Evolutionary conservation across 345 rosid genomes (phyloP).

Genomic region (Hibiscus tridactylites): DNA sequence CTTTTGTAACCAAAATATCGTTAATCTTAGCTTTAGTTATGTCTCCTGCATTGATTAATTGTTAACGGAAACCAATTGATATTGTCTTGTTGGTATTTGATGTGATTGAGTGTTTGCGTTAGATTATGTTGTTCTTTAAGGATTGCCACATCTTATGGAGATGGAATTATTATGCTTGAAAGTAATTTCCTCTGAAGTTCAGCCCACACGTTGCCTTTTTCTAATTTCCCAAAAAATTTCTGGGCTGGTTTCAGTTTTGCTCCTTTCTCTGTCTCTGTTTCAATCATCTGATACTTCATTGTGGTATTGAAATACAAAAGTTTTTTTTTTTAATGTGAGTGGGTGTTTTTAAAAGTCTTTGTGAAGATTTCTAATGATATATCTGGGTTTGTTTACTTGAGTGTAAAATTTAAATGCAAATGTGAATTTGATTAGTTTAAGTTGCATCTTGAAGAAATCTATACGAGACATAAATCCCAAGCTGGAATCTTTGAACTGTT

Average conservation of each 20-base stretch:
- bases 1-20: background rate
- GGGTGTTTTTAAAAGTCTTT: background rate
- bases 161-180: background rate
- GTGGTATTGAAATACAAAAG: background rate
- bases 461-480: too few relatives aligned
- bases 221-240: background rate
- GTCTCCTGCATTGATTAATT: too few relatives aligned
- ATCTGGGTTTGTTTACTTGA: too few relatives aligned
- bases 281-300: background rate
- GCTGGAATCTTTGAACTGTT: too few relatives aligned
- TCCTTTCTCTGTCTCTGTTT: background rate
- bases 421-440: background rate
- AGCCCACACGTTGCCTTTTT: too few relatives aligned
- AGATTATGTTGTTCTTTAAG: background rate
- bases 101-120: background rate
- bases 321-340: background rate
- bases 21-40: background rate
- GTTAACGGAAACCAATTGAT: background rate
- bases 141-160: background rate
- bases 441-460: too few relatives aligned
- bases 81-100: background rate
- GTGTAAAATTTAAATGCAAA: too few relatives aligned
- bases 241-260: constrained; percentile 5
- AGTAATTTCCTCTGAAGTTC: background rate
- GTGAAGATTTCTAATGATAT: background rate